These are phyloP conservation scores for Epichloe gansuensis DNA, from an alignment of 2,329 filamentous ascomycete genomes.

Conservation along the genomic window DNA sequence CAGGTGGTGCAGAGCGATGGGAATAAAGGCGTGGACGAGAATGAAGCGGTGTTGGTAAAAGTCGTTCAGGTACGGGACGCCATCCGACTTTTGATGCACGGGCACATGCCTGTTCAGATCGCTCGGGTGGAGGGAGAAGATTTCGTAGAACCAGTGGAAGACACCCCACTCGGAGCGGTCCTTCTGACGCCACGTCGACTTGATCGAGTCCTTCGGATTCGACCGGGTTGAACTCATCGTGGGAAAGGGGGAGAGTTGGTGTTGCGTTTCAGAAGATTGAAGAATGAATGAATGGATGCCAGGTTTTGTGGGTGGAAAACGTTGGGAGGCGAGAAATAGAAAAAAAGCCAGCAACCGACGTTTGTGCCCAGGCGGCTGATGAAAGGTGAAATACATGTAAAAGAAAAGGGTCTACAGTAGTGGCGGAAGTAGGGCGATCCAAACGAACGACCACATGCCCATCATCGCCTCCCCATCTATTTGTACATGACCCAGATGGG, in stretches of 20 bases:
- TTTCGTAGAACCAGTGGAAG: conserved; percentile 6
- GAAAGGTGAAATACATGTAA: too few species aligned
- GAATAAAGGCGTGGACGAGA: conserved; percentile 4
- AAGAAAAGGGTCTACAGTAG: too few species aligned
- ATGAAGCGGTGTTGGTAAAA: conserved; percentile 6
- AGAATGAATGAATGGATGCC: too few species aligned
- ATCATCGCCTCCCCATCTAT: neutral
- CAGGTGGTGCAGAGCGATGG: conserved; percentile 4
- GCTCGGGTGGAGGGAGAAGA: conserved; percentile 3
- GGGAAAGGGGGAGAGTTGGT: too few species aligned
- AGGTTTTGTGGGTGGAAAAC: too few species aligned
- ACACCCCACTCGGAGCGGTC: conserved; percentile 6
- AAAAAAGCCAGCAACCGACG: too few species aligned
- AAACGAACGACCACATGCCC: neutral
- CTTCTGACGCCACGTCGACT: conserved; percentile 6
- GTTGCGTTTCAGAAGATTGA: too few species aligned
- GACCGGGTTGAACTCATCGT: neutral
- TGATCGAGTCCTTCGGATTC: conserved; percentile 6
- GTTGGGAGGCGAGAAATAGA: too few species aligned
- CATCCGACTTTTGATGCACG: conserved; percentile 4
- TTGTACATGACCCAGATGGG: neutral
- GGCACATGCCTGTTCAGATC: conserved; percentile 3
- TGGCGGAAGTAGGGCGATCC: too few species aligned
- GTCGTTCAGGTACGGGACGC: conserved; percentile 4
- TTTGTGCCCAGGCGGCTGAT: too few species aligned